Evolutionary conservation across 306 rosid genomes (phyloP).

Genomic region (Begonia fuchsioides): DNA sequence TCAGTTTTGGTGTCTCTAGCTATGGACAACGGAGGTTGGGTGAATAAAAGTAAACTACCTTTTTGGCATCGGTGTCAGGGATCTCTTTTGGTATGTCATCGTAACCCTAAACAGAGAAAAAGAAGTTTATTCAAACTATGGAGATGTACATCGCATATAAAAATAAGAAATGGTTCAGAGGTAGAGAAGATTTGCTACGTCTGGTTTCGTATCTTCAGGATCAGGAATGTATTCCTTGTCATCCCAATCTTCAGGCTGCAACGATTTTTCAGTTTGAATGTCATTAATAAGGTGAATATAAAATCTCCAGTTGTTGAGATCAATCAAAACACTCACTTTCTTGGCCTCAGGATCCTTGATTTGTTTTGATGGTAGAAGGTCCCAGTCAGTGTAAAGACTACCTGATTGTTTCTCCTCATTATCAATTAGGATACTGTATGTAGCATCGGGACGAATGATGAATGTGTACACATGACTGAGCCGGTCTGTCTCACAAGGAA

Average conservation of each 20-base stretch:
- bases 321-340: constrained; percentile 29
- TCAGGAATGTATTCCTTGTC: constrained; percentile 91
- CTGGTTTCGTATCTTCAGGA: constrained; percentile 95
- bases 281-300: constrained; percentile 5
- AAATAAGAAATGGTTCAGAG: too few relatives aligned
- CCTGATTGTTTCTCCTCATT: constrained; percentile 94
- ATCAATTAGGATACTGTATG: constrained; percentile 80
- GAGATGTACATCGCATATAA: not conserved
- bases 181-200: constrained; percentile 29
- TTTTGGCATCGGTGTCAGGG: constrained; percentile 78
- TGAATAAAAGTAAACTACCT: constrained; percentile 25
- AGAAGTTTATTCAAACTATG: constrained; percentile 3
- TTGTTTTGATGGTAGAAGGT: constrained; percentile 79
- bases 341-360: constrained; percentile 95
- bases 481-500: constrained; percentile 97
- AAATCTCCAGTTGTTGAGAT: not conserved
- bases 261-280: constrained; percentile 8
- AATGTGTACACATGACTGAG: constrained; percentile 89
- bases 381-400: constrained; percentile 90
- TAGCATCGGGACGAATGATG: constrained; percentile 86
- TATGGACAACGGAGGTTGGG: too few relatives aligned
- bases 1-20: too few relatives aligned
- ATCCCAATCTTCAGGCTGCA: constrained; percentile 99
- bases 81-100: constrained; percentile 86
- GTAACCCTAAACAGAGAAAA: constrained; percentile 62